Conservation (phyloP, 2,329 filamentous ascomycete species). For the Ceratocystis albifundus region DNA sequence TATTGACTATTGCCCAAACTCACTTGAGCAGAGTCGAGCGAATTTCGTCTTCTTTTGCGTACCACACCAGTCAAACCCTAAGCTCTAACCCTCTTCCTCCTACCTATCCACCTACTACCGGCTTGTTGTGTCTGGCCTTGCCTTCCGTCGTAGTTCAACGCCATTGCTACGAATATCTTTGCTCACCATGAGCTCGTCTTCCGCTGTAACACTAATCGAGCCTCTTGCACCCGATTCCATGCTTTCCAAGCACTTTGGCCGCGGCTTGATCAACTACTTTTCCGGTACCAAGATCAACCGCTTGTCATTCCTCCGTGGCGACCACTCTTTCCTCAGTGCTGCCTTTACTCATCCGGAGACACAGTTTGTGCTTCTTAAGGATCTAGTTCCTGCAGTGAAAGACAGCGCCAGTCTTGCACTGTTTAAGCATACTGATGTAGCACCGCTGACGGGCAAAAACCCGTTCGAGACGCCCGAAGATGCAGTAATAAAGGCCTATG, state of each 20-base stretch:
- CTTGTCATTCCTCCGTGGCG: slow-evolving; percentile 62
- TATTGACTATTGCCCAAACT: not conserved
- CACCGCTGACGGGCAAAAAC: slow-evolving; percentile 56
- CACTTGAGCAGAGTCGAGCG: not conserved
- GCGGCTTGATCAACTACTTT: slow-evolving; percentile 75
- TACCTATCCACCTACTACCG: not conserved
- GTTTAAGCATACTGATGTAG: slow-evolving; percentile 56
- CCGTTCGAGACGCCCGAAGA: slow-evolving; percentile 62
- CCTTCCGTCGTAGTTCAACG: not conserved
- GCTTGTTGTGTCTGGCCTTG: not conserved
- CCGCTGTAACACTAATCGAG: slow-evolving; percentile 23
- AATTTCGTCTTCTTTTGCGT: not conserved
- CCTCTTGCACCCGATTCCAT: slow-evolving; percentile 44
- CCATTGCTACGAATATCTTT: not conserved
- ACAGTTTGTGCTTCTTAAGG: slow-evolving; percentile 65
- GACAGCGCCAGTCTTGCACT: slow-evolving; percentile 50
- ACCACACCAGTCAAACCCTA: not conserved
- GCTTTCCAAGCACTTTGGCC: slow-evolving; percentile 66
- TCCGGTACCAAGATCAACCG: slow-evolving; percentile 67
- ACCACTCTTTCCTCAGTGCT: slow-evolving; percentile 56
- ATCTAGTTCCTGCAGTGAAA: slow-evolving; percentile 59
- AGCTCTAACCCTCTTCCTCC: not conserved
- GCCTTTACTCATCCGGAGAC: slow-evolving; percentile 56
- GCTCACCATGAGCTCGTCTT: slow-evolving; percentile 11
- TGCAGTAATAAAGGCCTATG: slow-evolving; percentile 58